phyloP scores from a whole-genome alignment of 2,329 filamentous ascomycete genomes.

The Verruconis gallopava region DNA sequence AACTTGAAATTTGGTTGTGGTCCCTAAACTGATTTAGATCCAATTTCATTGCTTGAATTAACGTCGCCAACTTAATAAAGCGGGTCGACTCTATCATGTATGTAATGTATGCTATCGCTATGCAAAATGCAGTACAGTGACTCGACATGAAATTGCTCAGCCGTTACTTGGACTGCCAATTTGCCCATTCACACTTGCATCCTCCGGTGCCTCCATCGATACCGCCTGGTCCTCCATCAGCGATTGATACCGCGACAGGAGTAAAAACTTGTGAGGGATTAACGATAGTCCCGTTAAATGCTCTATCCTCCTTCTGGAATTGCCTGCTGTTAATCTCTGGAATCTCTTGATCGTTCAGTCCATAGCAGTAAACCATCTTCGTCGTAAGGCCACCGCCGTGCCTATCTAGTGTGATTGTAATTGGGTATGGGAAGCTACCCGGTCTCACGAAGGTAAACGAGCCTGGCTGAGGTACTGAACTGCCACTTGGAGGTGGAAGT shows the following conservation, averaged over 20 bases:
- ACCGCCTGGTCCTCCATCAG: slow-evolving; percentile 24
- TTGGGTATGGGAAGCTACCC: slow-evolving; percentile 47
- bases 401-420: slow-evolving; percentile 46
- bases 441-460: slow-evolving; percentile 31
- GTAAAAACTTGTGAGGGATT: slow-evolving; percentile 36
- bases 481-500: neutral
- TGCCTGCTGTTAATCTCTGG: slow-evolving; percentile 32
- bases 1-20: no score
- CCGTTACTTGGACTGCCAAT: slow-evolving; percentile 25
- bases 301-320: slow-evolving; percentile 40
- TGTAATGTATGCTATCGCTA: neutral
- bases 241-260: slow-evolving; percentile 16
- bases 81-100: neutral
- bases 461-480: neutral
- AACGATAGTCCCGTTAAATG: slow-evolving; percentile 36
- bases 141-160: no score
- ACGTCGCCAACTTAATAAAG: neutral
- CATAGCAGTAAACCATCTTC: slow-evolving; percentile 50
- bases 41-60: no score
- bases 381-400: slow-evolving; percentile 41
- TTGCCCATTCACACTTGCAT: slow-evolving; percentile 47
- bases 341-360: slow-evolving; percentile 34
- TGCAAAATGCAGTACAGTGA: neutral
- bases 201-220: slow-evolving; percentile 48
- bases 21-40: no score